Base-by-base conservation (phyloP, 805 yeast species). In the Wickerhamia fluorescens region DNA sequence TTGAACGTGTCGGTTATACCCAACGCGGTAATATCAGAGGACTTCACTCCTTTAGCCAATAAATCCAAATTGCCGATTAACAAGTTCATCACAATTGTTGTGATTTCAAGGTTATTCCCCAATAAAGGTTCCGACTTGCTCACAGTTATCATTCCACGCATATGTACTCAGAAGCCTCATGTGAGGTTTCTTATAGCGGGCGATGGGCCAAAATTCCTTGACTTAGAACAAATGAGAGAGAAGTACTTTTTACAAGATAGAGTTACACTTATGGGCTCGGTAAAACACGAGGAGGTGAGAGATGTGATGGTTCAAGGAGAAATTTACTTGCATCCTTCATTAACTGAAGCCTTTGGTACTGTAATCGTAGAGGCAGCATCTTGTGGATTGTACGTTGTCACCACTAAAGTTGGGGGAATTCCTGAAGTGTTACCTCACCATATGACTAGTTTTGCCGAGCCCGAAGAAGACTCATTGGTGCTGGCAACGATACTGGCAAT, bases 321-420 rank as follows among this genome's bases (percentile, higher is more conserved):
- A 45, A 89, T 92, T 7, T 92, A 88, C 50, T 56, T 92, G 16
- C 97, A 92, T 54, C 88, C 98, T 0, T 78, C 96, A 1, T 64
- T 92, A 23, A 92, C 97, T 0, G 99, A 92, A 51, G 98, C 97
- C 0, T 92, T 92, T 57, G 99, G 99, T 3, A 92, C 98, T 0
- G 97, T 86, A 0, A 59, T 92, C 7, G 95, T 92, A 0, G 99
- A 92, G 51, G 99, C 99, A 0, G 98, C 96, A 0, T 81, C 95
- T 1, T 92, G 97, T 61, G 96, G 96, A 0, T 53, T 92, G 20
- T 66, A 84, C 12, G 95, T 92, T 2, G 98, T 92, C 0, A 87
- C 96, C 0, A 92, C 99, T 0, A 75, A 77, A 34, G 98, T 92
- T 0, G 99, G 99, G 8, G 99, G 98, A 4, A 88, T 92, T 22